Conservation (phyloP, 306 rosid species). For the Acacia crassicarpa region DNA sequence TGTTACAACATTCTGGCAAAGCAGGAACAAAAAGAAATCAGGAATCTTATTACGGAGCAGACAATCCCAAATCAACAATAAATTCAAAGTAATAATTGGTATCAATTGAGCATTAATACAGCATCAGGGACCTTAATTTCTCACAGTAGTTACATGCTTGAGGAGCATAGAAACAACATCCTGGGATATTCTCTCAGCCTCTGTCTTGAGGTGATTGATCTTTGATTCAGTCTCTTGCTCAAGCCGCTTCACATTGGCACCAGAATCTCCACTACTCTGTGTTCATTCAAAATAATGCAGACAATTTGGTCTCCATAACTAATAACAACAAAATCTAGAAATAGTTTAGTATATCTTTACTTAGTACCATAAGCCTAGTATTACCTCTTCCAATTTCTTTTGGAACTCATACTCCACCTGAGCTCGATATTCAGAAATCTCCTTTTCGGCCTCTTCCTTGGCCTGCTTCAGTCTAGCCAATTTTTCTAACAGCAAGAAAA, state of each 20-base stretch:
- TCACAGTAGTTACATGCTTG: constrained; percentile 74
- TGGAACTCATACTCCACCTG: constrained; percentile 76
- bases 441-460: constrained; percentile 84
- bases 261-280: constrained; percentile 93
- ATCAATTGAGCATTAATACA: constrained; percentile 26
- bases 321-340: not conserved
- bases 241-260: constrained; percentile 92
- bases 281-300: constrained; percentile 24
- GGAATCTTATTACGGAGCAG: constrained; percentile 23
- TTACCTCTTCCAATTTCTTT: constrained; percentile 68
- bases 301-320: not conserved
- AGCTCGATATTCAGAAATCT: constrained; percentile 68
- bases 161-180: constrained; percentile 79
- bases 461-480: constrained; percentile 82
- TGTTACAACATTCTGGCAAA: constrained; percentile 22
- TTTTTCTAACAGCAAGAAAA: constrained; percentile 56
- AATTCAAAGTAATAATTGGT: constrained; percentile 25
- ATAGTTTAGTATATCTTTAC: not conserved
- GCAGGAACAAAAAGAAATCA: constrained; percentile 23
- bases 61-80: constrained; percentile 30
- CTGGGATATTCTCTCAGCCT: constrained; percentile 61
- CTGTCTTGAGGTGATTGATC: constrained; percentile 60
- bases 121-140: constrained; percentile 41
- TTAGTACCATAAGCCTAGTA: not conserved
- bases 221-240: constrained; percentile 69